Evolutionary conservation across 73 alveolate species (phyloP).

Genomic region (Tetrahymena thermophila): DNA sequence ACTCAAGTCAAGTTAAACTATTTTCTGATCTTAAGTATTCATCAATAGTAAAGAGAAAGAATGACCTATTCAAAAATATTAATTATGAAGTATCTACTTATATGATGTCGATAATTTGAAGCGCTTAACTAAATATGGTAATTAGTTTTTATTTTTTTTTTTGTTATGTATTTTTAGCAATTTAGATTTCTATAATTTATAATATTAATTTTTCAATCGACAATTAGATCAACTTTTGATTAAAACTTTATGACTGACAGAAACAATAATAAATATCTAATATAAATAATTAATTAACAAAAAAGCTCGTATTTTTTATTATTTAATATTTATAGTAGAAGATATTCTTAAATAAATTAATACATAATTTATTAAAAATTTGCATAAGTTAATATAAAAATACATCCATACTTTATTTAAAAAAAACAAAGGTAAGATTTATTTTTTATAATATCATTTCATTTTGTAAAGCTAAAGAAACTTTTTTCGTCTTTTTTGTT

Average conservation of each 20-base stretch:
- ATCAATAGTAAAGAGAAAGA: neutral
- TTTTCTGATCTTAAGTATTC: neutral
- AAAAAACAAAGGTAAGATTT: too few species aligned
- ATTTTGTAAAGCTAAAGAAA: conserved; percentile 60
- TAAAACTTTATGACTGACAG: neutral
- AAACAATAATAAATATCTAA: neutral
- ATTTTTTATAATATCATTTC: neutral
- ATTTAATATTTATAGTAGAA: neutral
- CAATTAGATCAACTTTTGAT: neutral
- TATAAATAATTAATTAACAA: neutral
- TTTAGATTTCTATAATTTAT: too few species aligned
- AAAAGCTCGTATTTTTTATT: too few species aligned
- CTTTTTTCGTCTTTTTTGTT: conserved; percentile 81
- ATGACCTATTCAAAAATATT: neutral
- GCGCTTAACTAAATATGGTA: neutral
- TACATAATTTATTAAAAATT: too few species aligned
- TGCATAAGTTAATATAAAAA: too few species aligned
- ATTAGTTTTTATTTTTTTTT: too few species aligned
- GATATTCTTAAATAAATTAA: neutral
- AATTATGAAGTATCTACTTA: neutral
- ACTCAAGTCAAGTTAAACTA: neutral
- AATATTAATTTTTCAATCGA: too few species aligned
- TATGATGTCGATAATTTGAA: too few species aligned
- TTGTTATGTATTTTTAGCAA: too few species aligned
- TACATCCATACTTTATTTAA: too few species aligned